Base-by-base conservation (phyloP, 2,329 filamentous ascomycete species). In the Alternaria hordeiaustralica region DNA sequence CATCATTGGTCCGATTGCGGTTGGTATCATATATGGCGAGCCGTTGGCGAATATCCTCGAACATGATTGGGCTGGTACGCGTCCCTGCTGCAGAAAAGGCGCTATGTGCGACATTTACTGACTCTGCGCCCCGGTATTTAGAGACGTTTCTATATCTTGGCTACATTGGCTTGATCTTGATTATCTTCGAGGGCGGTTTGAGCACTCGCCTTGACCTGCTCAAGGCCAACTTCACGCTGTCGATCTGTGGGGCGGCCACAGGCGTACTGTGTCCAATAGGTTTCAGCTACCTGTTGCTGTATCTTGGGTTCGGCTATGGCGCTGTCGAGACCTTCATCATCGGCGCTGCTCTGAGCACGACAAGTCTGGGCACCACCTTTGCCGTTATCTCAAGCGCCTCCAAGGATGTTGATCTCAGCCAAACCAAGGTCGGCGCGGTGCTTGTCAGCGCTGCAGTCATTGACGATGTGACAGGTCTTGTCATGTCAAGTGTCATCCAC, bases 141-240 rank as follows among this genome's bases (percentile, higher is more conserved):
- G 60, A 69, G 36, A 64, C 65, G 25, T 84, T 85, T 59, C 72
- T 85, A 5, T 78, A 78, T 3, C 65, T 85, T 21, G 84, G 84
- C 20, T 85, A 85, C 67, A 73, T 85, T 18, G 84, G 84, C 2
- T 70, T 85, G 47, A 82, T 86, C 49, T 70, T 86, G 43, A 84
- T 86, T 60, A 85, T 85, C 44, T 85, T 85, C 60, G 82, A 85
- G 75, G 84, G 84, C n/a, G 83, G 84, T 1, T 74, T 86, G 15
- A 79, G 80, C 10, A 77, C 83, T 28, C 81, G 83, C 0, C 69
- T 85, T 4, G 84, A 85, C 65, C 76, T 85, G 2, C 75, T 85
- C 10, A 80, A 81, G 67, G 76, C 80, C 30, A 85, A 85, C 60
- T 79, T 85, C 46, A 15, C 79, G 4, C 73, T 84, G 30, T 83